Base-by-base conservation (phyloP, 805 yeast species). In the Ogataea trehaloabstinens region DNA sequence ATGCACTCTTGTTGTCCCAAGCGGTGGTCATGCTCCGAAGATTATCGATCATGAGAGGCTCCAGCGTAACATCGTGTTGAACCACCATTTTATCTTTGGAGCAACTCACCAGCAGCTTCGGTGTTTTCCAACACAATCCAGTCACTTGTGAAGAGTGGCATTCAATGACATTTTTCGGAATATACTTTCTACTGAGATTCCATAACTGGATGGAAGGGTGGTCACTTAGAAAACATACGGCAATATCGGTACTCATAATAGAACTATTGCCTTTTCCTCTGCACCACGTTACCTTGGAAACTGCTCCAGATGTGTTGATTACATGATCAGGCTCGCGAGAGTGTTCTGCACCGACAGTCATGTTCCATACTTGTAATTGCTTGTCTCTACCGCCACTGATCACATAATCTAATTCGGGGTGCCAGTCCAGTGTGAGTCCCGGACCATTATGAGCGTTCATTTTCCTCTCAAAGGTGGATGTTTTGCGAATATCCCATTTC, bases 371-470 rank as follows among this genome's bases (percentile, higher is more conserved):
- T 44, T 85, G 87, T 24, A 85, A 69, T 49, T 80, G 82, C 37
- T 84, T 82, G 61, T 93, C 99, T 52, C 97, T 72, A 6, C 99
- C 99, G 12, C 97, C 97, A 16, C 96, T 86, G 4, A 82, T 81
- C 16, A 93, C 74, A 52, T 82, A 85, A 46, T 90, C 95, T 25
- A 72, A 58, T 27, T 79, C 81, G 0, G 95, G 95, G 55, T 90
- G 96, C 81, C 95, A 89, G 52, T 87, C 89, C 4, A 93, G 61
- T 4, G 95, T 78, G 13, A 90, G 66, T 0, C 95, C 98, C 2
- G 96, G 95, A 0, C 95, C 95, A 2, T 88, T 76, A 57, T 91
- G 98, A 3, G 96, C 95, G 52, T 83, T 85, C 57, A 93, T 73
- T 42, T 82, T 79, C 36, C 81, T 68, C 51, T 91, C 97, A 35